Base-by-base conservation (phyloP, 148 eudicot genomes). In the Rhododendron henanense region DNA sequence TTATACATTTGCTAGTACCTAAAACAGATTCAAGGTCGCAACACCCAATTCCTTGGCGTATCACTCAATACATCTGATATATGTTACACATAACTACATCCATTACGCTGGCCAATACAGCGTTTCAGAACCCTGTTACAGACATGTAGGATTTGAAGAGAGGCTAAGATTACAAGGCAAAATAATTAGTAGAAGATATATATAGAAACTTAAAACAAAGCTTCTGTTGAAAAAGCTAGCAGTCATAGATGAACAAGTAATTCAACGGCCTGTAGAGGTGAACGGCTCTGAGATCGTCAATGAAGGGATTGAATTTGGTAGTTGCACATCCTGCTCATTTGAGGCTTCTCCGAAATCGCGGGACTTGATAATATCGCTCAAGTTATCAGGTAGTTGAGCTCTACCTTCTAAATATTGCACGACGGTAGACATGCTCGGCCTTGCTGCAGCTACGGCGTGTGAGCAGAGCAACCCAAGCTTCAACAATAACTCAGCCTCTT, bases 391-490 rank as follows among this genome's bases (percentile, higher is more conserved):
- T 44, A 78, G n/a, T 47, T 41, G 81, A 78, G 81, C 53, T 78
- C 13, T 28, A 23, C 81, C 81, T 44, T 21, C 81, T 13, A 78
- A 78, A 23, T 78, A 78, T 44, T 78, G 8, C 0, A 78, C 81
- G 0, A 78, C 81, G 1, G 51, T 10, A 78, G 53, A 8, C 28
- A 78, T 75, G 48, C 19, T 37, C 11, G 79, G 79, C 47, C 79
- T 75, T 15, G 79, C 79, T 35, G 48, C 47, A 44, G 81, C 81
- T 2, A 78, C 1, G 7, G 81, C 51, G 47, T 78, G 81, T 10
- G 81, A 78, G 33, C 81, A 78, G 25, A 78, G 81, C 81, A 78
- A 78, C 31, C 81, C 81, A 23, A 78, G 81, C 18, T 78, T 78
- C 53, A 78, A 78, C 2, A 45, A 16, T 50, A 78, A 78, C 81